Percentiles rank a stretch among this genome's conserved stretches.
Conservation (phyloP, 2,329 filamentous ascomycete genomes). For the Ceratocystis eucalypticola region DNA sequence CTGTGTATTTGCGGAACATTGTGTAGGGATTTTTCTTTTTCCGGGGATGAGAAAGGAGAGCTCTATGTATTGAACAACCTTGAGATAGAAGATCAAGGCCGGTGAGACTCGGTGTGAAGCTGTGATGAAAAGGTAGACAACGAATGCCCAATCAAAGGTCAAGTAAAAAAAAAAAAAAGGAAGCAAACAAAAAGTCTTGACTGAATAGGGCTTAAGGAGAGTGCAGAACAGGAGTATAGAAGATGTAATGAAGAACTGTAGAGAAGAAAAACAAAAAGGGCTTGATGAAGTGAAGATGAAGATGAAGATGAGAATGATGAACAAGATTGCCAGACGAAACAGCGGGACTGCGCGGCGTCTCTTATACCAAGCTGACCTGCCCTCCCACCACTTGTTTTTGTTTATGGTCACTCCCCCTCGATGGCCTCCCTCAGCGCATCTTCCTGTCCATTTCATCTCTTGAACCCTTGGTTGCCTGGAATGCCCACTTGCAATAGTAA, state of each 20-base stretch:
- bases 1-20: slow-evolving; percentile 17
- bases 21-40: neutral
- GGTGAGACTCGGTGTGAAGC: too few species aligned
- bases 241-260: neutral
- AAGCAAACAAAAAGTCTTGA: too few species aligned
- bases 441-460: neutral
- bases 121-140: neutral
- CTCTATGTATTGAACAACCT: too few species aligned
- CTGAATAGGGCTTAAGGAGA: too few species aligned
- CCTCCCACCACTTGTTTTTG: neutral
- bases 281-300: neutral
- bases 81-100: too few species aligned
- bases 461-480: neutral
- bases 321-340: neutral
- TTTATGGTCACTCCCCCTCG: neutral
- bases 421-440: neutral
- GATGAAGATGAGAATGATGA: neutral
- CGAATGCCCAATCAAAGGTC: too few species aligned
- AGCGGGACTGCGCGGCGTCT: neutral
- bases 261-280: neutral
- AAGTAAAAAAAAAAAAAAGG: neutral
- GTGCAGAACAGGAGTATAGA: neutral
- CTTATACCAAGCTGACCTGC: neutral
- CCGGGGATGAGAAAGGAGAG: neutral
- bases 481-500: slow-evolving; percentile 1